phyloP scores from a whole-genome alignment of 768 basidiomycete genomes.

The Trametes maxima region DNA sequence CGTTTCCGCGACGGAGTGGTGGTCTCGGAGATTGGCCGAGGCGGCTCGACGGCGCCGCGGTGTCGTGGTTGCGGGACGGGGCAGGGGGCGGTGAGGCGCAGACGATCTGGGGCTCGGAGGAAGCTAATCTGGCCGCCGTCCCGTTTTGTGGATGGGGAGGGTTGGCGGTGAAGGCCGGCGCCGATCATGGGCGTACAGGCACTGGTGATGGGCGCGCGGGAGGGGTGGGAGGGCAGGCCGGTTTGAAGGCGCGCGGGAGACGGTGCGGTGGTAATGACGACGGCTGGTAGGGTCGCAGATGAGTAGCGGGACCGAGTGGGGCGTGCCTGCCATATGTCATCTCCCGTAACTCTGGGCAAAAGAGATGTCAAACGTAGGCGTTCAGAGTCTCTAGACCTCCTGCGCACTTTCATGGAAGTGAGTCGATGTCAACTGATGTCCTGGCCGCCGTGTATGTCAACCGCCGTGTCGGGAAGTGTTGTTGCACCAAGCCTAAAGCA shows the following conservation, averaged over 20 bases:
- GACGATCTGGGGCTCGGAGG: not conserved
- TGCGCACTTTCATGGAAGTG: too few relatives aligned
- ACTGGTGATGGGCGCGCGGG: not conserved
- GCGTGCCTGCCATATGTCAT: too few relatives aligned
- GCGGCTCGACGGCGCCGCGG: not conserved
- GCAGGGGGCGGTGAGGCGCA: not conserved
- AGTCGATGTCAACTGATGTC: too few relatives aligned
- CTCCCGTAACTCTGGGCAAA: too few relatives aligned
- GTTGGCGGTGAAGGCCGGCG: not conserved
- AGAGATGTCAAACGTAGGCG: too few relatives aligned
- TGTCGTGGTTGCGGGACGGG: not conserved
- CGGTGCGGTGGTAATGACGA: not conserved
- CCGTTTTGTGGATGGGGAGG: not conserved
- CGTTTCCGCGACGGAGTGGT: not conserved
- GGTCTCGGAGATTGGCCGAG: not conserved
- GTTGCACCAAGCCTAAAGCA: too few relatives aligned
- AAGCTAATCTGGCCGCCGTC: not conserved
- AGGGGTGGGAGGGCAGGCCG: not conserved
- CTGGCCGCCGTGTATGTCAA: too few relatives aligned
- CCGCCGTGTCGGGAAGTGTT: too few relatives aligned
- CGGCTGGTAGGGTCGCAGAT: not conserved
- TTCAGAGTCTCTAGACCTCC: too few relatives aligned
- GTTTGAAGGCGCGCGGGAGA: not conserved
- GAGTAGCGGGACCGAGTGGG: too few relatives aligned
- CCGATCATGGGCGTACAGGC: slow-evolving; percentile 2